These are phyloP conservation scores for Glycine latifolia DNA, from an alignment of 306 rosid genomes.

Conservation along the genomic window DNA sequence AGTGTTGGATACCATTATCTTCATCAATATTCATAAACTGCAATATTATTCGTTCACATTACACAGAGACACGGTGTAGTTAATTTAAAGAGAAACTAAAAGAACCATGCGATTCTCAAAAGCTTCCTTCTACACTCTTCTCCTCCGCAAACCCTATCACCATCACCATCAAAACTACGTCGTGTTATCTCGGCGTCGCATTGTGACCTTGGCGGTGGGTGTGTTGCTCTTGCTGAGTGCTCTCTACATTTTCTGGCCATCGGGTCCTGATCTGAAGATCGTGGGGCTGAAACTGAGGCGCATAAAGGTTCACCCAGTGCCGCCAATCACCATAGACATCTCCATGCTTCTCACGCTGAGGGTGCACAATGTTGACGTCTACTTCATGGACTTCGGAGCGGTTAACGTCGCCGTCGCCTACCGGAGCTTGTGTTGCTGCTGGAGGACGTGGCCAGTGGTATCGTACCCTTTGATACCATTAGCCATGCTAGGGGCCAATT, in stretches of 20 bases:
- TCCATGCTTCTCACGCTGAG: slow-evolving; percentile 59
- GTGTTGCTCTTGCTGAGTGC: slow-evolving; percentile 36
- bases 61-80: no score
- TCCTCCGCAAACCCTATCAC: slow-evolving; percentile 15
- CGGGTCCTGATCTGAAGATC: slow-evolving; percentile 67
- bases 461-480: slow-evolving; percentile 65
- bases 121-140: slow-evolving; percentile 40
- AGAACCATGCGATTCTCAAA: slow-evolving; percentile 43
- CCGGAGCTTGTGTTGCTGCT: slow-evolving; percentile 72
- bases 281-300: slow-evolving; percentile 59
- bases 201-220: slow-evolving; percentile 38
- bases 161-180: slow-evolving; percentile 33
- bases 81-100: no score
- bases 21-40: no score
- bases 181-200: slow-evolving; percentile 41
- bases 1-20: neutral
- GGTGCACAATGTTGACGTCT: slow-evolving; percentile 66
- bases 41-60: no score
- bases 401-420: slow-evolving; percentile 69
- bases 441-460: slow-evolving; percentile 73
- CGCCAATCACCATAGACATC: slow-evolving; percentile 67
- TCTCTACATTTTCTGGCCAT: slow-evolving; percentile 65
- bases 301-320: slow-evolving; percentile 61
- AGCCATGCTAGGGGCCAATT: slow-evolving; percentile 59
- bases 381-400: slow-evolving; percentile 60